Conservation (phyloP, 805 yeast genomes). For the Myxozyma lipomycoides region DNA sequence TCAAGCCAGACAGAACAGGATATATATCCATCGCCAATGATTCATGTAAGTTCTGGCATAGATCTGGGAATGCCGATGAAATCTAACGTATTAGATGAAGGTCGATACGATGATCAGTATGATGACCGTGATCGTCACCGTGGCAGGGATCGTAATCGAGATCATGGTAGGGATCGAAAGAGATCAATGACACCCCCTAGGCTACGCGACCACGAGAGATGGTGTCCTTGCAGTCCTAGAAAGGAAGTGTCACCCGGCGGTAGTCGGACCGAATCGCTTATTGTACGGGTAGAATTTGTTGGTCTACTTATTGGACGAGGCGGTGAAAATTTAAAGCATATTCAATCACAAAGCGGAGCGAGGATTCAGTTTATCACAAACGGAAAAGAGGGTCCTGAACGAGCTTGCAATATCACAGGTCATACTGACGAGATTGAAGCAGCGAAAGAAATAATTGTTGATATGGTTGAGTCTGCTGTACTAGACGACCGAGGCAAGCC, state of each 20-base stretch:
- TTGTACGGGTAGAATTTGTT: constrained; percentile 26
- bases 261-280: constrained; percentile 14
- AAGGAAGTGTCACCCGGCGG: constrained; percentile 28
- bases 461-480: constrained; percentile 22
- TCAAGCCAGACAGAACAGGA: constrained; percentile 1
- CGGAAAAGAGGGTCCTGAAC: constrained; percentile 29
- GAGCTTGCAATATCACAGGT: constrained; percentile 27
- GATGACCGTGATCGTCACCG: constrained; percentile 8
- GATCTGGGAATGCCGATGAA: too few relatives aligned
- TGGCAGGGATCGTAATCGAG: constrained; percentile 15
- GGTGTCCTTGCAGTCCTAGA: constrained; percentile 18
- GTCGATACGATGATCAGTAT: constrained; percentile 1
- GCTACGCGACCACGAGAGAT: constrained; percentile 17
- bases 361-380: constrained; percentile 29
- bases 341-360: constrained; percentile 28
- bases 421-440: constrained; percentile 10
- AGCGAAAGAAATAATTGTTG: constrained; percentile 17
- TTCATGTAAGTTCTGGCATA: too few relatives aligned
- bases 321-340: constrained; percentile 29
- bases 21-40: neutral
- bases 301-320: constrained; percentile 31
- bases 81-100: neutral
- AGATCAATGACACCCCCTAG: constrained; percentile 22
- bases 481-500: constrained; percentile 22
- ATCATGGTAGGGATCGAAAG: constrained; percentile 4